Evolutionary conservation across 768 basidiomycete genomes (phyloP), one percentile per base, ranked within the genome.

Genomic region (Tylopilus plumbeoviolaceoides): DNA sequence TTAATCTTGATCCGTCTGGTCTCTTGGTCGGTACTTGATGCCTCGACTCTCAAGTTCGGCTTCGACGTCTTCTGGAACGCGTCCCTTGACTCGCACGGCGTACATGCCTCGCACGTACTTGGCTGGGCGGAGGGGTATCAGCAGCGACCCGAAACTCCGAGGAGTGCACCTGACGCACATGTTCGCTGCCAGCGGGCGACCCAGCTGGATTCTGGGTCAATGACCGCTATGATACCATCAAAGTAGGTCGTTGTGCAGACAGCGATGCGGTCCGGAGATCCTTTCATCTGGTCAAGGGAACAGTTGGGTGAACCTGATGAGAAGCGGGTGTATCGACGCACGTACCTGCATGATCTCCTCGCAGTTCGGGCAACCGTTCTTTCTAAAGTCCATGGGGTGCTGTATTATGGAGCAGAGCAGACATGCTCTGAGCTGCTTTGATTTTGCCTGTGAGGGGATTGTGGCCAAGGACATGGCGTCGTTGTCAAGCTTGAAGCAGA

Each of bases 171-270:
- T 28, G 39, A 78, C 87, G 57, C 60, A 95, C 95, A 83, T 59
- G 88, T 92, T 67, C 95, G 75, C 70, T 99, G 95, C 94, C 95
- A 99, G 59, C 89, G 81, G 7, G 91, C 90, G 7, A 98, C 94
- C 97, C 97, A 99, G 67, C 91, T 93, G 44, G 79, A 78, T 60
- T 90, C 85, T 2, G 95, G 87, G 62, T 90, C 83, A 41, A 93
- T 83, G 44, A 93, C 82, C 0, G 94, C 83, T 57, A 98, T 90
- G 36, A 92, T 78, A 12, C 97, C 97, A 60, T 98, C 95, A 59
- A 90, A 99, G 58, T 90, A 85, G 2, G 89, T 84, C 23, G 93
- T 95, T 10, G 95, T 99, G 69, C 94, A 98, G 44, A 81, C 77
- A 11, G 80, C 71, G 28, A 98, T 89, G 20, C 91, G 80, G 56